Evolutionary conservation across 2,329 filamentous ascomycete species (phyloP).

Genomic region (Stagonosporopsis cucurbitacearum): DNA sequence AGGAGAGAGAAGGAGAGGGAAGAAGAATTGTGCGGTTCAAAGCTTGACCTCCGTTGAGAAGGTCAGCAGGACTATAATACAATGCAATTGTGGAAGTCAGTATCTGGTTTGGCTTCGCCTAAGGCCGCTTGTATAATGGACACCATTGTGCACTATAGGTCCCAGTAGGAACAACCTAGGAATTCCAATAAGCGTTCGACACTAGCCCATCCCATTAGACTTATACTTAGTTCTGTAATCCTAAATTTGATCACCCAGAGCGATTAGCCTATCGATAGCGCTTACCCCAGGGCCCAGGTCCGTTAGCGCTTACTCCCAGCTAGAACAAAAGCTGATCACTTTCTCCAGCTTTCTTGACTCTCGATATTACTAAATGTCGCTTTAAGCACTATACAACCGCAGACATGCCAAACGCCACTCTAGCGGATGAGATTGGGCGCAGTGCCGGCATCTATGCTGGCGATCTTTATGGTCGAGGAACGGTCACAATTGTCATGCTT

Average conservation of each 20-base stretch:
- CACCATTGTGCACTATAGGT: too few relatives aligned
- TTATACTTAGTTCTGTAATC: too few relatives aligned
- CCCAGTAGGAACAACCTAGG: too few relatives aligned
- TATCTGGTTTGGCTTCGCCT: too few relatives aligned
- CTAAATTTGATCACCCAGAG: too few relatives aligned
- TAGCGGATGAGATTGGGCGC: background rate
- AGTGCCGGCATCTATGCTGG: background rate
- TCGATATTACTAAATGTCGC: background rate
- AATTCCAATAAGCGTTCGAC: too few relatives aligned
- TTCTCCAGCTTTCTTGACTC: background rate
- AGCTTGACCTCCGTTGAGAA: too few relatives aligned
- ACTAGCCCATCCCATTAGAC: too few relatives aligned
- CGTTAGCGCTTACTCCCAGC: background rate
- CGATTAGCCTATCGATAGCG: background rate
- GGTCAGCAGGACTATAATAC: too few relatives aligned
- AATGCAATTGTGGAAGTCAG: too few relatives aligned
- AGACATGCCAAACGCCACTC: background rate
- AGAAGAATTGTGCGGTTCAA: background rate
- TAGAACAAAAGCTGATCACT: background rate
- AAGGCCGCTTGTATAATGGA: too few relatives aligned
- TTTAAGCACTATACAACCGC: background rate
- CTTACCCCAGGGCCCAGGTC: background rate
- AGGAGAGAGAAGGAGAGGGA: background rate
- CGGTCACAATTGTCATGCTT: background rate
- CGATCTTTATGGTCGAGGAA: background rate